Evolutionary conservation across 108 stramenopile genomes (phyloP).

Genomic region (Fragilaria radians): DNA sequence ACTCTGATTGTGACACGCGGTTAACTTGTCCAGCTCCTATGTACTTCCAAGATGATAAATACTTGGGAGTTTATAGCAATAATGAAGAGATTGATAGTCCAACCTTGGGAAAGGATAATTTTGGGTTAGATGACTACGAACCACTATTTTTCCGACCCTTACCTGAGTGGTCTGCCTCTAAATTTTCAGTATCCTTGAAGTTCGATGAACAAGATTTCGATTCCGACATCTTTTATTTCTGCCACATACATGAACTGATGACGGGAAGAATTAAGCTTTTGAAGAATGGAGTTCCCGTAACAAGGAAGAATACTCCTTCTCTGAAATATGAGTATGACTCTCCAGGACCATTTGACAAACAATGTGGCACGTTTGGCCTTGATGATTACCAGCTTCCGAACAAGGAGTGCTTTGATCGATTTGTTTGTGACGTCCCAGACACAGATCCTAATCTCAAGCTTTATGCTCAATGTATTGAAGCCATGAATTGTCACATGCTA

Average conservation of each 20-base stretch:
- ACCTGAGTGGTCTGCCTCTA: slow-evolving; percentile 51
- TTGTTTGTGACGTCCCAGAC: slow-evolving; percentile 31
- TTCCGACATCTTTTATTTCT: slow-evolving; percentile 88
- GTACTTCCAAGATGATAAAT: slow-evolving; percentile 62
- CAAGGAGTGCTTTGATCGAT: slow-evolving; percentile 33
- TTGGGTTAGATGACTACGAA: slow-evolving; percentile 81
- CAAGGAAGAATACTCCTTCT: slow-evolving; percentile 19
- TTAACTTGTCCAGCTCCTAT: slow-evolving; percentile 73
- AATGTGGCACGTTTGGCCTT: slow-evolving; percentile 68
- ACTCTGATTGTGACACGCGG: slow-evolving; percentile 25
- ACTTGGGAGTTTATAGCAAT: slow-evolving; percentile 11
- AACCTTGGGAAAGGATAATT: slow-evolving; percentile 41
- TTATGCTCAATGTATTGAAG: slow-evolving; percentile 46
- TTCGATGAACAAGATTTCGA: too few species aligned
- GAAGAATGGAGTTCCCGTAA: slow-evolving; percentile 28
- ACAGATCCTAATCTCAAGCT: too few species aligned
- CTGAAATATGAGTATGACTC: slow-evolving; percentile 51
- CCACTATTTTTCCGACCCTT: slow-evolving; percentile 74
- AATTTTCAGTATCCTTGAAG: slow-evolving; percentile 44
- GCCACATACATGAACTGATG: slow-evolving; percentile 78
- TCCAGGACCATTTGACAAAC: slow-evolving; percentile 35
- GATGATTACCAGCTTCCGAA: slow-evolving; percentile 40
- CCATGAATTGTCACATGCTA: slow-evolving; percentile 72
- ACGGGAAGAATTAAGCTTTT: slow-evolving; percentile 69
- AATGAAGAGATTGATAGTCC: too few species aligned